phyloP scores from a whole-genome alignment of 148 eudicot genomes.

The Fagopyrum homotropicum region DNA sequence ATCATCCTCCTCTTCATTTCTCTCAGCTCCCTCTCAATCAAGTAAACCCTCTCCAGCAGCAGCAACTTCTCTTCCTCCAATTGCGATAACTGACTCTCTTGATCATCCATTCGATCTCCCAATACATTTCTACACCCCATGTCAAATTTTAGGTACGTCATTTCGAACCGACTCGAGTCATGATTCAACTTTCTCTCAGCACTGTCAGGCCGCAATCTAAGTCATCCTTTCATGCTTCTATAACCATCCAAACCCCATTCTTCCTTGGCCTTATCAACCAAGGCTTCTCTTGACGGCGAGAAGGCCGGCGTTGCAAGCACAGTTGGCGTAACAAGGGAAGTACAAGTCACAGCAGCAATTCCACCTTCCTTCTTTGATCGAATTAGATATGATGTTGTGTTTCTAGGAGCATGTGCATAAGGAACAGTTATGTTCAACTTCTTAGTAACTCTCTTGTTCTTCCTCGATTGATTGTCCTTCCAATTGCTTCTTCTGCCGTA shows the following conservation, averaged over 20 bases:
- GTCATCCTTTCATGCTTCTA: constrained; percentile 88
- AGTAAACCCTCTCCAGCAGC: constrained; percentile 73
- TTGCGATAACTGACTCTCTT: constrained; percentile 77
- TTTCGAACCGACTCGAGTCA: constrained; percentile 89
- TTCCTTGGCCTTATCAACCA: constrained; percentile 93
- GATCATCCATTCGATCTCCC: constrained; percentile 91
- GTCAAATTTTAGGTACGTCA: constrained; percentile 57
- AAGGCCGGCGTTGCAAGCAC: constrained; percentile 83
- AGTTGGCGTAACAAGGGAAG: constrained; percentile 75
- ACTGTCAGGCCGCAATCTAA: constrained; percentile 85
- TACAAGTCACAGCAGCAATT: constrained; percentile 66
- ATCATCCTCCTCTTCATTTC: constrained; percentile 72
- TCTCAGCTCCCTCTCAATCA: constrained; percentile 86
- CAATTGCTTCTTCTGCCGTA: no score
- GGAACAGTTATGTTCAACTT: constrained; percentile 64
- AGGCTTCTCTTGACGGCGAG: constrained; percentile 77
- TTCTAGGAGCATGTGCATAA: constrained; percentile 74
- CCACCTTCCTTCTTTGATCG: constrained; percentile 86
- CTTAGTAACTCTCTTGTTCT: constrained; percentile 15
- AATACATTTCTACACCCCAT: constrained; percentile 51
- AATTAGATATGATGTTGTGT: constrained; percentile 73
- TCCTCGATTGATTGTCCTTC: no score
- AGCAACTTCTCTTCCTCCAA: constrained; percentile 84
- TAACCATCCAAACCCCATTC: constrained; percentile 99
- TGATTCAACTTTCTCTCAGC: constrained; percentile 81